Conservation (phyloP, 768 basidiomycete genomes). For the Psilocybe subaeruginosa region DNA sequence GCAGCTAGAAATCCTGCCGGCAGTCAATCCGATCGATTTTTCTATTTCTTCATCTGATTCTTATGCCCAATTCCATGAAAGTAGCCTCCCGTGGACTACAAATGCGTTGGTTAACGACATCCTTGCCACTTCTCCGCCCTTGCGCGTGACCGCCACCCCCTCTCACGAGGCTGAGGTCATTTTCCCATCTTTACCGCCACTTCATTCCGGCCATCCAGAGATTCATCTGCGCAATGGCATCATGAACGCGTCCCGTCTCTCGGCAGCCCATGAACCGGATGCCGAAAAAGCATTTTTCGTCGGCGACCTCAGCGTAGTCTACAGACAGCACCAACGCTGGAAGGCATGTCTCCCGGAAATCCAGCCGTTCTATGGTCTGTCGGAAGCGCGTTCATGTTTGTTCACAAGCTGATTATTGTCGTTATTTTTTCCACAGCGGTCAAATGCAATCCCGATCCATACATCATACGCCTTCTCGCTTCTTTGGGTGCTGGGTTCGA, state of each 20-base stretch:
- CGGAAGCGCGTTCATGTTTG: slow-evolving; percentile 1
- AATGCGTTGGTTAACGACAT: slow-evolving; percentile 33
- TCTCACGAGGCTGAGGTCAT: slow-evolving; percentile 42
- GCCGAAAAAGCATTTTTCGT: slow-evolving; percentile 97
- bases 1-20: slow-evolving; percentile 52
- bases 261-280: slow-evolving; percentile 59
- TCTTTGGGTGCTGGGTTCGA: slow-evolving; percentile 94
- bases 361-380: slow-evolving; percentile 92
- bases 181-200: slow-evolving; percentile 68
- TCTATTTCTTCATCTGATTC: slow-evolving; percentile 24
- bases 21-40: slow-evolving; percentile 37
- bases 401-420: slow-evolving; percentile 11
- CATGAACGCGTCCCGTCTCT: slow-evolving; percentile 59
- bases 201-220: slow-evolving; percentile 70
- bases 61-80: slow-evolving; percentile 21
- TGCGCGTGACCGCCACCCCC: slow-evolving; percentile 54
- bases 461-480: slow-evolving; percentile 88
- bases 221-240: slow-evolving; percentile 79
- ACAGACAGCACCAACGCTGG: slow-evolving; percentile 87
- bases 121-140: slow-evolving; percentile 58
- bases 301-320: slow-evolving; percentile 89
- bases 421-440: slow-evolving; percentile 61
- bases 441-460: slow-evolving; percentile 98
- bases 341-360: slow-evolving; percentile 73
- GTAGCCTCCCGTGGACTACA: slow-evolving; percentile 54